Evolutionary conservation across 2,329 filamentous ascomycete species (phyloP), one percentile per base, ranked within the genome.

Genomic region (Sarocladiaceae sp.): DNA sequence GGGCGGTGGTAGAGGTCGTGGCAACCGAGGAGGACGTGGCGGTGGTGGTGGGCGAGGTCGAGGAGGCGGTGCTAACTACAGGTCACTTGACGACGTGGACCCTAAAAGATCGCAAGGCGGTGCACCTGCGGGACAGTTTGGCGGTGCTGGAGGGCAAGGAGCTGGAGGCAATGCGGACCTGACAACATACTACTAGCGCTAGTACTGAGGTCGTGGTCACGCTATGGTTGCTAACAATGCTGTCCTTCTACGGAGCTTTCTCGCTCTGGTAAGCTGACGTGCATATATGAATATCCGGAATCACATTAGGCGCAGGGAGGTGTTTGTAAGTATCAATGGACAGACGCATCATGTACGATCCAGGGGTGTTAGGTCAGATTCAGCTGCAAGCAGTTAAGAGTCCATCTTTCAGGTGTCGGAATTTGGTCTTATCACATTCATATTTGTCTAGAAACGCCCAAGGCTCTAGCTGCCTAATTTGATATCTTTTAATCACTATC

Each of bases 71-170:
- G 70, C 73, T 53, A 72, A 76, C 55, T 89, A 90, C 64, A 77
- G 79, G 53, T 88, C 84, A 2, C 73, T 89, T 2, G 86, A 89
- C 63, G 86, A 90, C 58, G 74, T 84, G 25, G 77, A 76, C 23
- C 69, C 71, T 39, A 71, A 71, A n/a, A 48, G 44, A 17, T 33
- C 44, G 23, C 44, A 48, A 33, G 44, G 44, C 26, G 44, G 44
- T 26, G 13, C 44, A 17, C 44, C 25, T 11, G 22, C 17, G 18
- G 44, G 47, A 31, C 44, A 37, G 47, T 17, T 35, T 18, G 52
- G 33, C 15, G 46, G 74, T 76, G 40, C 71, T 71, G 54, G 71
- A 74, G 31, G 69, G 68, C 26, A 50, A 37, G 47, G 59, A 36
- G 49, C 46, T 47, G 58, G 52, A 11, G 54, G 60, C 15, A 62